phyloP scores from a whole-genome alignment of 805 yeast genomes.

The Cyberlindnera veronae region DNA sequence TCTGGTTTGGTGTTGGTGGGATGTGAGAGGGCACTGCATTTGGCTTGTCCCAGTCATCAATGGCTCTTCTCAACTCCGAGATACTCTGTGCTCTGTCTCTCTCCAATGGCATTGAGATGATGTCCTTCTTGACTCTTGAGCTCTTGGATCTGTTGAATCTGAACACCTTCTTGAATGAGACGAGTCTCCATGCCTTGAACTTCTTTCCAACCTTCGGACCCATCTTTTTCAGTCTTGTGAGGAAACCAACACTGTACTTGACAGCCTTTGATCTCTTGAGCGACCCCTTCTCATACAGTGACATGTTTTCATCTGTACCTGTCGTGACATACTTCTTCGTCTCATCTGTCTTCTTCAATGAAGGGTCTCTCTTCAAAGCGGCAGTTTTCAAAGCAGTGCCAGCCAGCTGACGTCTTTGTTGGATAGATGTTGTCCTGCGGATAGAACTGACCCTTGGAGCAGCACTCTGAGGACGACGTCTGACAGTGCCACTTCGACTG shows the following conservation, averaged over 20 bases:
- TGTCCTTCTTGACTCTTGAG: constrained; percentile 7
- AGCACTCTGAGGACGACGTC: constrained; percentile 1
- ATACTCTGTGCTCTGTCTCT: constrained; percentile 24
- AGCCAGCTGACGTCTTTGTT: constrained; percentile 12
- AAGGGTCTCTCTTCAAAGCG: neutral
- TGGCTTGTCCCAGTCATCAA: constrained; percentile 18
- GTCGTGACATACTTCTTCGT: neutral
- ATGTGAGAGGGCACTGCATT: constrained; percentile 4
- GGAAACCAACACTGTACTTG: constrained; percentile 37
- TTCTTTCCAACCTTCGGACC: constrained; percentile 27
- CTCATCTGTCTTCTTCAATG: neutral
- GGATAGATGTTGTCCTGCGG: constrained; percentile 7
- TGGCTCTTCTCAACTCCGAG: constrained; percentile 27
- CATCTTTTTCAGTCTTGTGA: constrained; percentile 28
- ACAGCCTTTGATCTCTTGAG: constrained; percentile 34
- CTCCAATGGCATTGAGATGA: constrained; percentile 22
- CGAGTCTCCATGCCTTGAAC: constrained; percentile 28
- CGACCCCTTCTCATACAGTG: constrained; percentile 22
- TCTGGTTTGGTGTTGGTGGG: constrained; percentile 9
- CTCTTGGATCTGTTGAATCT: constrained; percentile 12
- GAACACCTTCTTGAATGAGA: constrained; percentile 23
- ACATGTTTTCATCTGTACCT: constrained; percentile 12
- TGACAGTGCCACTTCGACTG: constrained; percentile 2
- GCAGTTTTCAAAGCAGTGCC: constrained; percentile 4
- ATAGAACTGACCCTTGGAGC: constrained; percentile 1